Evolutionary conservation across 106 monocot species (phyloP), one percentile per base, ranked within the genome.

Genomic region (Dendrobium huoshanense): DNA sequence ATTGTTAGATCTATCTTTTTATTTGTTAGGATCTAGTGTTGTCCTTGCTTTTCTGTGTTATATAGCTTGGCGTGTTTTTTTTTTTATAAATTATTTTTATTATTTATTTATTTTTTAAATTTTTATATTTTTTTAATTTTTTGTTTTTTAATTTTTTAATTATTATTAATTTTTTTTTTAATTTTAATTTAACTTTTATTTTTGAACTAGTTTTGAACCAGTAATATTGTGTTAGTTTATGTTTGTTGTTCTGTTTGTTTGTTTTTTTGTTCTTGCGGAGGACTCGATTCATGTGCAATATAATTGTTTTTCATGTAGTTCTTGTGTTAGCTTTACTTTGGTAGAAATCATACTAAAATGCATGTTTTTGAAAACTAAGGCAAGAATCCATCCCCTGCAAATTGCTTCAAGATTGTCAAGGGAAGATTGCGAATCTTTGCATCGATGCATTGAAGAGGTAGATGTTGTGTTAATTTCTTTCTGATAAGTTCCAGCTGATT

Each of bases 361-460:
- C 24, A 24, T 37, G 31, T 2, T 70, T 70, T 70, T 70, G 3
- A 16, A 44, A 74, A 43, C 58, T 59, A 65, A 98, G 98, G 92
- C 95, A 41, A 89, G 84, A 76, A 90, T 95, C 82, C 98, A 98
- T 88, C 98, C 98, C 58, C 82, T 90, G 81, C 95, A 95, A 86
- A 73, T 73, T 80, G 92, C 92, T 81, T 67, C 92, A 76, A 89
- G 61, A 59, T 83, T 98, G 75, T 80, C 94, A 64, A 91, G 80
- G 41, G 98, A 93, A 75, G 86, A 80, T 77, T 91, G 91, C 79
- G 83, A 90, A 78, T 67, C 55, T n/a, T 87, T 98, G 82, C 92
- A 91, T 59, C 61, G 45, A 76, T 87, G 91, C 84, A 93, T 98
- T 77, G 88, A 91, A 79, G 88, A 95, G 93, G 95, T 99, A 13